Base-by-base conservation (phyloP, 495 filamentous ascomycete species). In the Lasiosphaeriaceae sp. region DNA sequence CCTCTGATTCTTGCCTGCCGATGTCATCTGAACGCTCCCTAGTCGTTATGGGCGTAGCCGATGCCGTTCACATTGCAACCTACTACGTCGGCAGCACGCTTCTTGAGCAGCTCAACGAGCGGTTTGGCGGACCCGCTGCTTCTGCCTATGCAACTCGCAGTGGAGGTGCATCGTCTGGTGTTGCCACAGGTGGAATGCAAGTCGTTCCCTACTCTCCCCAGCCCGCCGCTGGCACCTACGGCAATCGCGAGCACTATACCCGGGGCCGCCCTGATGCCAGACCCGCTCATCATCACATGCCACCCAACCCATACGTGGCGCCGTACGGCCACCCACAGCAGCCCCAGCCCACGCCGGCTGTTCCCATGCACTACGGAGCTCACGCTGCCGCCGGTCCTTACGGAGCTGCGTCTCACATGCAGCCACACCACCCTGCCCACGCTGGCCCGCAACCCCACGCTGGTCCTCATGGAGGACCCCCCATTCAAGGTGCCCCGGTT, bases 51-150 rank as follows among this genome's bases (percentile, higher is more conserved):
- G 90, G 90, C 65, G 90, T 94, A 44, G 90, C 90, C 50, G 90
- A 94, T 76, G 92, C 94, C 39, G 94, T 98, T 47, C 94, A 98
- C 72, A 98, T 98, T 68, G 94, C 94, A 23, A 95, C 92, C 23
- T 98, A 97, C 77, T 98, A 98, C 63, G 92, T 97, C 54, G 93
- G 90, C 14, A 94, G 90, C 70, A 97, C 94, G 8, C 83, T 98
- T 29, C 88, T 93, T 44, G 93, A 98, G 75, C 94, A 97, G 71
- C 82, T 98, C 48, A 96, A 91, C 3, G 93, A 97, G 66, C 85
- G 94, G 21, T 98, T 96, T 61, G 93, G 93, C 52, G 95, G 94
- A 2, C 92, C 94, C 12, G 92, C 94, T 39, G 94, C 94, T 39
- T 98, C 94, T 3, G 92, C 92, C 12, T 98, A 98, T 73, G 94